Conservation (phyloP, 2,329 filamentous ascomycete species). For the Sclerotinia trifoliorum region DNA sequence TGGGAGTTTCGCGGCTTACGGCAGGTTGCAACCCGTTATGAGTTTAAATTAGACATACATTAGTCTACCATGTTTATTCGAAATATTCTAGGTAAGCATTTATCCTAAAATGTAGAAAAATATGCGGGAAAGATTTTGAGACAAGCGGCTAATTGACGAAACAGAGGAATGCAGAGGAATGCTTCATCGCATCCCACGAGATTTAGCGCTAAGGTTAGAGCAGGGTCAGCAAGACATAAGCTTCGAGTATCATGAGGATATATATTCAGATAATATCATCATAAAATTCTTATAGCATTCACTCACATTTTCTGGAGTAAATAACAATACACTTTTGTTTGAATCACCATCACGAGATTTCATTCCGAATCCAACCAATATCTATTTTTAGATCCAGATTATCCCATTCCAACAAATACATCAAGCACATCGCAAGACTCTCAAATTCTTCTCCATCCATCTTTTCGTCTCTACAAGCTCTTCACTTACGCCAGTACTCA, state of each 20-base stretch:
- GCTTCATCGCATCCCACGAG: slow-evolving; percentile 15
- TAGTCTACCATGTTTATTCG: not conserved
- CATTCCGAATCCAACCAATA: not conserved
- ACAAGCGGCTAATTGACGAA: slow-evolving; percentile 18
- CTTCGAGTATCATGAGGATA: not conserved
- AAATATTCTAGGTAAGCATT: not conserved
- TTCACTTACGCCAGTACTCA: not conserved
- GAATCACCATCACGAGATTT: not conserved
- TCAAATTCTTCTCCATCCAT: not conserved
- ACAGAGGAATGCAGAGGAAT: slow-evolving; percentile 18
- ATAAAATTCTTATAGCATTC: not conserved
- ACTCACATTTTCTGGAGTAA: not conserved
- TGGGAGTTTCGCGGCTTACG: not conserved
- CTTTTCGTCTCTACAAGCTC: not conserved
- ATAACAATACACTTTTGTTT: not conserved
- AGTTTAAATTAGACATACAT: slow-evolving; percentile 11
- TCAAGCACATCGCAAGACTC: slow-evolving; percentile 2
- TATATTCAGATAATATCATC: slow-evolving; percentile 12
- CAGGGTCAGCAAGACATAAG: not conserved
- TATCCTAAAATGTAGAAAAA: not conserved
- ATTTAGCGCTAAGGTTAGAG: slow-evolving; percentile 2
- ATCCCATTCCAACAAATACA: slow-evolving; percentile 4
- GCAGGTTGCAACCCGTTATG: slow-evolving; percentile 1
- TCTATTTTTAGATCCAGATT: slow-evolving; percentile 15
- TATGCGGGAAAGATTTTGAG: slow-evolving; percentile 11